Evolutionary conservation across 106 monocot species (phyloP), one percentile per base, ranked within the genome.

Genomic region (Dendrobium catenatum): DNA sequence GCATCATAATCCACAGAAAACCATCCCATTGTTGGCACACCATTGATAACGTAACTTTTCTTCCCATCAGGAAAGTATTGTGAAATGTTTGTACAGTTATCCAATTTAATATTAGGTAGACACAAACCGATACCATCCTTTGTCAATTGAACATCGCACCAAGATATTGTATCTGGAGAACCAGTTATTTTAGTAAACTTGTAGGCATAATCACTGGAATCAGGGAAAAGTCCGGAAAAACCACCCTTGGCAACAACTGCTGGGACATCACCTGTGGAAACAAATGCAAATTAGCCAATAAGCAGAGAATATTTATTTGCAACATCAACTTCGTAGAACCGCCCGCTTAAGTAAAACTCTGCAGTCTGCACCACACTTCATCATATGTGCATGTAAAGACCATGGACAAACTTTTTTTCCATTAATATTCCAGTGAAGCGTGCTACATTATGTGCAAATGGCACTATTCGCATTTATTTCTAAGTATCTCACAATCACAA

Each of bases 221-320:
- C 90, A 64, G 90, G 90, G 68, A 88, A 90, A 40, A 88, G 42
- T 20, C 90, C 90, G 31, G 90, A 90, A 82, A 90, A 88, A 24
- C 90, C 90, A 68, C 90, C 90, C 80, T 79, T 90, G 1, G 87
- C 90, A 49, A 90, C 81, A n/a, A 90, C 84, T 31, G 22, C 8
- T 33, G 85, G 90, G 29, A 29, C 49, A 41, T 61, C 75, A 46
- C 90, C 90, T 90, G 87, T 42, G 81, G 43, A 13, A 40, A 1
- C 9, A 48, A 76, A 77, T 24, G 16, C 17, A 37, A 16, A 72
- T 40, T 16, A 72, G 40, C 37, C 72, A 72, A 72, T 26, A 66
- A 6, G 24, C 64, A 66, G 15, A 51, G 10, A 51, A 66, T 66
- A 64, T n/a, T 24, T 66, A 26, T 66, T 66, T 66, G 64, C n/a